These are phyloP conservation scores for Candida silvicultrix DNA, from an alignment of 805 yeast genomes.

Conservation along the genomic window DNA sequence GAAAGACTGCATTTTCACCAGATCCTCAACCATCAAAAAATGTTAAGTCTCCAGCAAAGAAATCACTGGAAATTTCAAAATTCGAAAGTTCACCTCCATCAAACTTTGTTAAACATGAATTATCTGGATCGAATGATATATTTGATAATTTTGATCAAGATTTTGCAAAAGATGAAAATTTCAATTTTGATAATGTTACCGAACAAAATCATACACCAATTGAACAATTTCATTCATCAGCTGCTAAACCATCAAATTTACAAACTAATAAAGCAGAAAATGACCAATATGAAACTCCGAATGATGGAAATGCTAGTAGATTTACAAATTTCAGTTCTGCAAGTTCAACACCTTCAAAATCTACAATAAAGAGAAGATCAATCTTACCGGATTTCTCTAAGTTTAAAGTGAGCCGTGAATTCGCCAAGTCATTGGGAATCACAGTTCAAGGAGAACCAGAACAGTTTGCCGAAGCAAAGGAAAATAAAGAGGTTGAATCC, in stretches of 20 bases:
- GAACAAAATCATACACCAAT: background rate
- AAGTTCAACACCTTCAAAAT: constrained; percentile 8
- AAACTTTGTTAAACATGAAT: background rate
- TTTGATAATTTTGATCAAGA: constrained; percentile 8
- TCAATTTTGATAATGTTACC: background rate
- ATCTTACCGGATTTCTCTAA: background rate
- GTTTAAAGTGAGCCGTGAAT: background rate
- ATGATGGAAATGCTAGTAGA: constrained; percentile 8
- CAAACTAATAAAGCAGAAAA: background rate
- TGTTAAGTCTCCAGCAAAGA: constrained; percentile 17
- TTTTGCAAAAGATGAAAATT: background rate
- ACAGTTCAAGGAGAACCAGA: background rate
- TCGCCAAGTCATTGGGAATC: background rate
- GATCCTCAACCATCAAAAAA: constrained; percentile 16
- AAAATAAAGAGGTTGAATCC: background rate
- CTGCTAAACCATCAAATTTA: background rate
- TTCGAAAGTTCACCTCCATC: constrained; percentile 16
- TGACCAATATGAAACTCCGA: constrained; percentile 7
- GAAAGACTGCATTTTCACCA: constrained; percentile 25
- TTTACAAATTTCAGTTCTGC: constrained; percentile 6
- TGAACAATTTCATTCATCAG: background rate
- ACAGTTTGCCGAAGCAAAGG: background rate
- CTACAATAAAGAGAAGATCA: background rate
- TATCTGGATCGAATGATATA: background rate
- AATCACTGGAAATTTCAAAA: constrained; percentile 17